Base-by-base conservation (phyloP, 768 basidiomycete species). In the Leucosporidium scottii region DNA sequence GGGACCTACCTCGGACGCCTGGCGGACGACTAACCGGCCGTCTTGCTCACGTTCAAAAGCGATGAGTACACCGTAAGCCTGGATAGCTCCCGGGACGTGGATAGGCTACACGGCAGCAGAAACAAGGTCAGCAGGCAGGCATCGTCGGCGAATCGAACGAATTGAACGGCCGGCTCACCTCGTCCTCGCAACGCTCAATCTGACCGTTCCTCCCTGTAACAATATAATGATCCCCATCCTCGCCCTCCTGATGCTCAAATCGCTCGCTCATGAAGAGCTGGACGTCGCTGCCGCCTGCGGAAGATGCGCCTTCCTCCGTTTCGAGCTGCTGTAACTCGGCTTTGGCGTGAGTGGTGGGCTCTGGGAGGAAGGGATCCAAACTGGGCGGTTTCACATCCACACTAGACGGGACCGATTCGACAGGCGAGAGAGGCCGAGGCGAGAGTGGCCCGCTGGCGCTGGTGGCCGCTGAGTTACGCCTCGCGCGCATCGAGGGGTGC, bases 31-130 rank as follows among this genome's bases (percentile, higher is more conserved):
- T 18, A 90, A 78, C 4, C 80, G 78, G 0, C 81, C 84, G 28
- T 86, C 84, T 12, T 82, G 80, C 23, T 82, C 76, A 71, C 88
- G 84, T 67, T 87, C 85, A 1, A 90, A 78, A 1, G 83, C 87
- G 59, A 91, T 83, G 5, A 91, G 81, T 0, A 91, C 86, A n/a
- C 89, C 90, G 74, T 87, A 92, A 0, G 85, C 86, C 79, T 92
- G 90, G 2, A 91, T 83, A 2, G 89, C 86, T 4, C 90, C 90
- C 18, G 89, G 90, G 0, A 86, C 85, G 1, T 86, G 84, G 58
- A 92, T 92, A 0, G 90, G 90, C 86, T 88, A 62, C 10, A 54
- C 34, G 48, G 31, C n/a, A 44, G 17, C 3, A 17, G 47, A 27
- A 21, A 23, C 18, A 8, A 58, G n/a, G 23, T 58, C 10, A 58